Percentiles rank a stretch among this genome's conserved stretches.
Conservation (phyloP, 1,139 yeast species). For the Ashbya aceris region DNA sequence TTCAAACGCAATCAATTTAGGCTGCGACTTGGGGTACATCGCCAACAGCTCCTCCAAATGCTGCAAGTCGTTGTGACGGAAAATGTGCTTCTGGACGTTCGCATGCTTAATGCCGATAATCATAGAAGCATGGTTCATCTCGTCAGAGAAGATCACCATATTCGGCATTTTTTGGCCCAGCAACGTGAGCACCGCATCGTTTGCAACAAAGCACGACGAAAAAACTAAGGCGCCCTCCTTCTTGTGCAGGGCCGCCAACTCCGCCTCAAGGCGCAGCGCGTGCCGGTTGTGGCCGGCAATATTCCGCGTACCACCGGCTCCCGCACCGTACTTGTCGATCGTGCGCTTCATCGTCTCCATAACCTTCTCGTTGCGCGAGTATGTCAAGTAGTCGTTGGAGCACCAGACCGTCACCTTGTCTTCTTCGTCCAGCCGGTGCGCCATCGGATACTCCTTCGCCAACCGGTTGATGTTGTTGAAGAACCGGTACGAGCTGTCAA, state of each 20-base stretch:
- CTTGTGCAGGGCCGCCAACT: conserved; percentile 82
- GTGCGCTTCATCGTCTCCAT: conserved; percentile 69
- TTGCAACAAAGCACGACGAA: conserved; percentile 92
- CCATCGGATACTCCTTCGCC: conserved; percentile 87
- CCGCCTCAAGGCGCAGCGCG: conserved; percentile 77
- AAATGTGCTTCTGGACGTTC: conserved; percentile 77
- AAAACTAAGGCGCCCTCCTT: conserved; percentile 94
- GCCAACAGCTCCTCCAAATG: conserved; percentile 76
- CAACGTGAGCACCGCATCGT: conserved; percentile 89
- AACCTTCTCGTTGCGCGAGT: conserved; percentile 75
- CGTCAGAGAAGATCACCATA: conserved; percentile 87
- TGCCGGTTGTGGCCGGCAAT: conserved; percentile 95
- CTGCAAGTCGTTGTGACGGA: conserved; percentile 78
- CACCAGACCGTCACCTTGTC: conserved; percentile 98
- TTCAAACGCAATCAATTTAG: conserved; percentile 94
- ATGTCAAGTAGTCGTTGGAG: conserved; percentile 91
- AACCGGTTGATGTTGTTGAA: conserved; percentile 95
- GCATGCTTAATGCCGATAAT: conserved; percentile 92
- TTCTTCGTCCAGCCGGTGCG: conserved; percentile 65
- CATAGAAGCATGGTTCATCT: conserved; percentile 94
- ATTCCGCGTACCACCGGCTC: conserved; percentile 98
- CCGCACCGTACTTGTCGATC: conserved; percentile 87
- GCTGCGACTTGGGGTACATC: conserved; percentile 71
- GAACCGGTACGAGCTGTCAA: conserved; percentile 86
- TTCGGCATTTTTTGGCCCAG: conserved; percentile 86